These are phyloP conservation scores for Benincasa hispida DNA, from an alignment of 306 rosid genomes.

Conservation along the genomic window DNA sequence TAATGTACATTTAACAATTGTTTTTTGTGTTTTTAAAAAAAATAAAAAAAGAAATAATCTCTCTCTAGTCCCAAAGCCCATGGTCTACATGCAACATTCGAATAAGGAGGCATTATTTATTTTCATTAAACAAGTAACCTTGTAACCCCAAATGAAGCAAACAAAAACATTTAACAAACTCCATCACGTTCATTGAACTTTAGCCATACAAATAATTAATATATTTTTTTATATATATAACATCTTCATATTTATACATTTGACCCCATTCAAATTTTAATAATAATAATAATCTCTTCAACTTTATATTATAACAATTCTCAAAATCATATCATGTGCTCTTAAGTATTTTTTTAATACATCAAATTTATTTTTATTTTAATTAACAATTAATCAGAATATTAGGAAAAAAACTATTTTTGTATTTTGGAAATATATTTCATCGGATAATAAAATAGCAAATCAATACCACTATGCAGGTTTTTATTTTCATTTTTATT, in stretches of 20 bases:
- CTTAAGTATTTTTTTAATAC: not conserved
- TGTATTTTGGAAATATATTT: no score
- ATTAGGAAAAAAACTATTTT: no score
- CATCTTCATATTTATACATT: not conserved
- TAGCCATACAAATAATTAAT: constrained; percentile 1
- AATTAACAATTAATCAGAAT: no score
- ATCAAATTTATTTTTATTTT: not conserved
- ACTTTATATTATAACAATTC: not conserved
- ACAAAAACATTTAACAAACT: not conserved
- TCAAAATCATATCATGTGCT: not conserved
- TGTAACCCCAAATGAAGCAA: constrained; percentile 15
- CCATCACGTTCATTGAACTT: constrained; percentile 31
- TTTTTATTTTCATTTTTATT: no score
- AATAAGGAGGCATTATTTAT: not conserved
- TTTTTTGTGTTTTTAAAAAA: not conserved
- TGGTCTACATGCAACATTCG: not conserved
- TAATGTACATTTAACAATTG: not conserved
- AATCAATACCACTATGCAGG: no score
- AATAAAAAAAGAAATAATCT: no score
- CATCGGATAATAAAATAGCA: no score
- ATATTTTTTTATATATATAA: not conserved
- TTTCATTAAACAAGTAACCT: not conserved
- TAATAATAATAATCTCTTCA: not conserved
- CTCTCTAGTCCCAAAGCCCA: not conserved
- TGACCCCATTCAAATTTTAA: not conserved